These are phyloP conservation scores for Nothophaeocryptopus gaeumannii DNA, from an alignment of 2,329 filamentous ascomycete species.

Conservation along the genomic window DNA sequence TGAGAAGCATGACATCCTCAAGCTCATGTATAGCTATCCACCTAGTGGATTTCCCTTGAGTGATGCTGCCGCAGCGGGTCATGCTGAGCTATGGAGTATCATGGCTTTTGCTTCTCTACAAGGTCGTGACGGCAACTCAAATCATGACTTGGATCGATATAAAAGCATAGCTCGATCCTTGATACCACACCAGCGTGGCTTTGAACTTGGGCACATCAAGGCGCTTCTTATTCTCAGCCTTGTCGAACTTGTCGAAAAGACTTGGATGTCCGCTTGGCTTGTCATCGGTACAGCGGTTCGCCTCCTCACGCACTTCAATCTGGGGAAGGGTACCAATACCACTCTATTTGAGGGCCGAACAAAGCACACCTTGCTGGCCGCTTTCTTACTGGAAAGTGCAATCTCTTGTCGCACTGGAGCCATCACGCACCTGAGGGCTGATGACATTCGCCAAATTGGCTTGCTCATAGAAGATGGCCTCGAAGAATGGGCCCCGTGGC, in stretches of 20 bases:
- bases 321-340: constrained; percentile 11
- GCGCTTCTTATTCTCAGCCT: constrained; percentile 54
- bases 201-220: constrained; percentile 42
- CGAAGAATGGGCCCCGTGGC: constrained; percentile 75
- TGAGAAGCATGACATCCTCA: constrained; percentile 63
- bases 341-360: constrained; percentile 25
- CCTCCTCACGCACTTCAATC: constrained; percentile 41
- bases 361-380: constrained; percentile 53
- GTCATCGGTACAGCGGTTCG: constrained; percentile 64
- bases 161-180: constrained; percentile 19
- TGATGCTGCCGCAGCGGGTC: constrained; percentile 34
- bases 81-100: constrained; percentile 48
- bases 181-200: constrained; percentile 22
- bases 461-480: constrained; percentile 62
- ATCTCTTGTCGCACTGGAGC: constrained; percentile 53
- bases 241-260: constrained; percentile 59
- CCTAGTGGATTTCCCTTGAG: constrained; percentile 39
- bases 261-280: constrained; percentile 61
- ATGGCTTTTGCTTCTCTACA: constrained; percentile 33
- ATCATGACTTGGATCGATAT: constrained; percentile 8
- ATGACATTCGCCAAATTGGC: constrained; percentile 49
- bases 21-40: constrained; percentile 56
- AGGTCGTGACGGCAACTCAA: neutral
- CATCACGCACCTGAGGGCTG: constrained; percentile 49
- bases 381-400: constrained; percentile 62